Conservation (phyloP, 2,329 filamentous ascomycete species). For the Fusarium setosum region DNA sequence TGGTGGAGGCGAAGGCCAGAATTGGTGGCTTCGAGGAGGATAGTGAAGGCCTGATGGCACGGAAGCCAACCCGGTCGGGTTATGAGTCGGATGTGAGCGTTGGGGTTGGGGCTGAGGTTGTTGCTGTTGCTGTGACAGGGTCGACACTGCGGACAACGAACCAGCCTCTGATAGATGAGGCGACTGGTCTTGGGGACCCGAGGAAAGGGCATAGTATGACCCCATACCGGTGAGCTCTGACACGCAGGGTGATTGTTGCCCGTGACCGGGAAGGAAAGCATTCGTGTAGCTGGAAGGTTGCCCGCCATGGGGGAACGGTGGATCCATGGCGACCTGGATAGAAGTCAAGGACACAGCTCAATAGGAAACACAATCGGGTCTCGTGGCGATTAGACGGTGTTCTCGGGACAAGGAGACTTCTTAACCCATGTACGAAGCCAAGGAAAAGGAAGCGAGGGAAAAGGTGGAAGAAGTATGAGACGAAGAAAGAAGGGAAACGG, state of each 20-base stretch:
- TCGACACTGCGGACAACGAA: constrained; percentile 33
- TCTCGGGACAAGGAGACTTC: constrained; percentile 27
- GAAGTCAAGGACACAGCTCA: constrained; percentile 26
- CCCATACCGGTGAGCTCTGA: constrained; percentile 42
- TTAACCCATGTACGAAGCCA: constrained; percentile 31
- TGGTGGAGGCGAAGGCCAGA: constrained; percentile 52
- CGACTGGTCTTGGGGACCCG: constrained; percentile 33
- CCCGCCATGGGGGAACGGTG: constrained; percentile 43
- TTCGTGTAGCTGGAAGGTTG: constrained; percentile 49
- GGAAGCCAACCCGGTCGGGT: constrained; percentile 35
- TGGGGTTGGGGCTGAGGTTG: constrained; percentile 25
- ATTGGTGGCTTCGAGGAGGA: constrained; percentile 33
- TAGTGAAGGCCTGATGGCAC: constrained; percentile 39
- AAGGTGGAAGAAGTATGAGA: constrained; percentile 21
- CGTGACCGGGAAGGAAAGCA: constrained; percentile 36
- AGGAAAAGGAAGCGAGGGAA: constrained; percentile 30
- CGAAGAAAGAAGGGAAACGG: constrained; percentile 17
- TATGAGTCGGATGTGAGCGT: constrained; percentile 25
- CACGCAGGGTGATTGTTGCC: constrained; percentile 44
- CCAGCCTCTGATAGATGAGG: constrained; percentile 37
- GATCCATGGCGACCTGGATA: constrained; percentile 40
- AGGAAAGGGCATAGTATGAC: constrained; percentile 39
- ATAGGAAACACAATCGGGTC: constrained; percentile 34
- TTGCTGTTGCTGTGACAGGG: constrained; percentile 34
- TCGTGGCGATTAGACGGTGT: constrained; percentile 34